A percentile compares a stretch with the other conserved stretches of the same genome.
These are phyloP conservation scores for Fusarium sp. DNA, from an alignment of 2,329 filamentous ascomycete species.

Conservation along the genomic window DNA sequence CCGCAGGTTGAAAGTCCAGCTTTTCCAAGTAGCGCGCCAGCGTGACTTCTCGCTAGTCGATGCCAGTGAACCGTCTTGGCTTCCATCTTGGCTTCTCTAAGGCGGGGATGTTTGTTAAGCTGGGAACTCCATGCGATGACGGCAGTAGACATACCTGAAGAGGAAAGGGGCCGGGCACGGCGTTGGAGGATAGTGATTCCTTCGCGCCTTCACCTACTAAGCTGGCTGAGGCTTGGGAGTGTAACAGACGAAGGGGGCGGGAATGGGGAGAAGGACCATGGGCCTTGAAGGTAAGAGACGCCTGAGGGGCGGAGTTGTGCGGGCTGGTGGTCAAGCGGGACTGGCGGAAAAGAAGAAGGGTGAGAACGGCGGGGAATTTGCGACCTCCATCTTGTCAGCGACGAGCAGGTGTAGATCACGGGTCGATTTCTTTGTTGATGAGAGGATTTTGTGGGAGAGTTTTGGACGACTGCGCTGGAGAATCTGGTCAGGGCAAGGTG, in stretches of 20 bases:
- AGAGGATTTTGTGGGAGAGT: neutral
- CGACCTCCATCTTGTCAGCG: no score
- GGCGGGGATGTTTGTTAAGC: neutral
- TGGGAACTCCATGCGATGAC: neutral
- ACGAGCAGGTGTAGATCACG: no score
- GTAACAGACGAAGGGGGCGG: neutral
- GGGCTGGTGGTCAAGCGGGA: neutral
- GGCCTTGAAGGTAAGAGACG: neutral
- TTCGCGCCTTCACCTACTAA: neutral
- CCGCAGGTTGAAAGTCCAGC: neutral
- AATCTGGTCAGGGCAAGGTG: neutral
- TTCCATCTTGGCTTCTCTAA: neutral
- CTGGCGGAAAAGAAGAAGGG: neutral
- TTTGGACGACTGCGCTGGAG: neutral
- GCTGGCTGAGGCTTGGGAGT: neutral
- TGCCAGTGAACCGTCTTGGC: neutral
- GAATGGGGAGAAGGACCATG: neutral
- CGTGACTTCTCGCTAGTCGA: neutral
- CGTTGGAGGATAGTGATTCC: neutral
- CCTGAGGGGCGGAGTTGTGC: neutral
- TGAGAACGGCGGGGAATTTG: neutral
- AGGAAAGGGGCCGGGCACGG: neutral
- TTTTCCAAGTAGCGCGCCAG: neutral
- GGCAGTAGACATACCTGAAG: neutral
- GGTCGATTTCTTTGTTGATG: neutral